Percentiles rank a stretch among this genome's conserved stretches.
Conservation (phyloP, 306 rosid species). For the Malus asiatica region DNA sequence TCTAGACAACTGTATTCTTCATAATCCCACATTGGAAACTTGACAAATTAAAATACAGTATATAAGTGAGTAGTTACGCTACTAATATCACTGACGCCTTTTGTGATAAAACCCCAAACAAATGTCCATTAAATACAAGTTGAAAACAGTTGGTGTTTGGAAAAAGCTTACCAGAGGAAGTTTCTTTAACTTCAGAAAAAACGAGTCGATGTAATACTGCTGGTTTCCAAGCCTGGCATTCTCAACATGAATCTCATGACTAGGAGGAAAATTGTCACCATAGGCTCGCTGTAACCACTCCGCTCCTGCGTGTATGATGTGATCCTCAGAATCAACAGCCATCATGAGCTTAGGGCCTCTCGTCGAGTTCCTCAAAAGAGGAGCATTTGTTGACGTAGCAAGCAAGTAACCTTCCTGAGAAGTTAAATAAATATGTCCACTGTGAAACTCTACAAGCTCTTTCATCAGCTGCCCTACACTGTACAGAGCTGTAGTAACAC, state of each 20-base stretch:
- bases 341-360: constrained; percentile 61
- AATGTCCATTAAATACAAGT: not conserved
- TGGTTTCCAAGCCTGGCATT: constrained; percentile 62
- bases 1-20: not conserved
- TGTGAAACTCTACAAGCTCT: constrained; percentile 83
- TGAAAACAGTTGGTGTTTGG: not conserved
- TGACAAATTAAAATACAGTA: not conserved
- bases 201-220: constrained; percentile 84
- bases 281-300: constrained; percentile 60
- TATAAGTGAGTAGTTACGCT: not conserved
- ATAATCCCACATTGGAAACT: not conserved
- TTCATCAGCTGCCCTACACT: constrained; percentile 95
- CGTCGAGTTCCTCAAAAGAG: constrained; percentile 59
- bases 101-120: not conserved
- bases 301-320: constrained; percentile 58
- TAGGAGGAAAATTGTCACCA: constrained; percentile 62
- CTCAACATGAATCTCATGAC: constrained; percentile 83
- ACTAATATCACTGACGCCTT: not conserved
- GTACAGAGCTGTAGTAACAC: constrained; percentile 88
- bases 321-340: constrained; percentile 77
- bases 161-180: constrained; percentile 73
- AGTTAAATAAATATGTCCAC: constrained; percentile 88
- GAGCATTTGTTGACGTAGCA: constrained; percentile 82
- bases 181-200: constrained; percentile 79
- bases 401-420: constrained; percentile 86